Conservation (phyloP, 805 yeast genomes). For the Saccharomycopsis schoenii region DNA sequence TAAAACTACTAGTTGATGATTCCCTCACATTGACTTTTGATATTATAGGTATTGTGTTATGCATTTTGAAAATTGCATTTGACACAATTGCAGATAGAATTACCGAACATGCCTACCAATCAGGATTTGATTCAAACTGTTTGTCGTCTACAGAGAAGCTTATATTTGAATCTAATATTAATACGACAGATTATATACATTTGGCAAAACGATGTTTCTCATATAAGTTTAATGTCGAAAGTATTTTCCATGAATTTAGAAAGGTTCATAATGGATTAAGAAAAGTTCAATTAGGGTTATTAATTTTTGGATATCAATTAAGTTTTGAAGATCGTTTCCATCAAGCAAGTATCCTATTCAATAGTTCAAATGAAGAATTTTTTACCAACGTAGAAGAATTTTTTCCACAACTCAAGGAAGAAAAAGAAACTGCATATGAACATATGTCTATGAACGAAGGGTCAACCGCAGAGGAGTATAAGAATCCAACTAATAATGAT, state of each 20-base stretch:
- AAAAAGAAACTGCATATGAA: neutral
- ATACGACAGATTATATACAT: constrained; percentile 3
- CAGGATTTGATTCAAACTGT: constrained; percentile 3
- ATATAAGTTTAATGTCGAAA: constrained; percentile 11
- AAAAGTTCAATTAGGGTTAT: constrained; percentile 15
- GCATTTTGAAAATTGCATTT: constrained; percentile 9
- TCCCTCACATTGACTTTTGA: constrained; percentile 12
- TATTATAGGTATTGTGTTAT: constrained; percentile 9
- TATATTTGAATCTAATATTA: neutral
- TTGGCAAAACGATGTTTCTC: constrained; percentile 15
- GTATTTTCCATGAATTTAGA: constrained; percentile 9
- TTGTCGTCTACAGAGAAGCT: constrained; percentile 7
- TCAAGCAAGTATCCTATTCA: constrained; percentile 7
- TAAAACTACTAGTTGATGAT: neutral
- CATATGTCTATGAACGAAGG: neutral
- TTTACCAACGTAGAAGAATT: neutral
- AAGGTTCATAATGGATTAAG: constrained; percentile 11
- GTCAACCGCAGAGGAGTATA: neutral
- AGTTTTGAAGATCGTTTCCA: constrained; percentile 11
- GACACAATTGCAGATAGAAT: constrained; percentile 2
- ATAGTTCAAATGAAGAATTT: neutral
- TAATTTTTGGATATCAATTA: neutral
- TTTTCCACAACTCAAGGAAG: neutral
- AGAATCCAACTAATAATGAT: neutral
- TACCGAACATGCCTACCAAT: constrained; percentile 8